Conservation (phyloP, 169 alveolate species). For the Pseudocohnilembus persalinus region DNA sequence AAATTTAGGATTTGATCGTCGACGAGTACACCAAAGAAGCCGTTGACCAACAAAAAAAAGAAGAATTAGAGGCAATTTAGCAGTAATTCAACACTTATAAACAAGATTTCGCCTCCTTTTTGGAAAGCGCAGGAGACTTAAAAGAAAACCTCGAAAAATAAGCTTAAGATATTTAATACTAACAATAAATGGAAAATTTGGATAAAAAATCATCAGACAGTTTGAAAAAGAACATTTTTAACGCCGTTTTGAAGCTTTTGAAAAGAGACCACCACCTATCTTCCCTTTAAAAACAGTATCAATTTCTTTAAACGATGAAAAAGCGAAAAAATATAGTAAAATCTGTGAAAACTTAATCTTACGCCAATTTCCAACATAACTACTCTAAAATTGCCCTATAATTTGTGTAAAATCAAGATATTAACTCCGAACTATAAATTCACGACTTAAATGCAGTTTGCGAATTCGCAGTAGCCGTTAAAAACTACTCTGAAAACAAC, state of each 20-base stretch:
- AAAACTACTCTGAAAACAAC: neutral
- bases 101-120: slow-evolving; percentile 51
- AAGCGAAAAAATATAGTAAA: neutral
- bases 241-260: neutral
- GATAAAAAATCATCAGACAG: neutral
- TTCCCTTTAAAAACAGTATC: too few species aligned
- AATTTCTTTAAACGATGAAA: neutral
- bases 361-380: neutral
- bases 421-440: neutral
- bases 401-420: neutral
- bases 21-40: slow-evolving; percentile 58
- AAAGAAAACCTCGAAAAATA: slow-evolving; percentile 12
- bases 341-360: neutral
- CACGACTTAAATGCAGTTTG: neutral
- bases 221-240: neutral
- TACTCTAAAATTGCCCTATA: neutral
- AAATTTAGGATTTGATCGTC: slow-evolving; percentile 62
- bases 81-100: slow-evolving; percentile 64
- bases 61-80: slow-evolving; percentile 55
- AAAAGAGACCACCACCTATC: neutral
- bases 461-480: neutral
- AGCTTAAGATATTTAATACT: neutral
- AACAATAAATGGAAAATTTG: neutral
- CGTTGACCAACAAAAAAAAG: slow-evolving; percentile 56
- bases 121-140: slow-evolving; percentile 25